Conservation (phyloP, 164 flowering plant genomes). For the Magnolia kwangsiensis region DNA sequence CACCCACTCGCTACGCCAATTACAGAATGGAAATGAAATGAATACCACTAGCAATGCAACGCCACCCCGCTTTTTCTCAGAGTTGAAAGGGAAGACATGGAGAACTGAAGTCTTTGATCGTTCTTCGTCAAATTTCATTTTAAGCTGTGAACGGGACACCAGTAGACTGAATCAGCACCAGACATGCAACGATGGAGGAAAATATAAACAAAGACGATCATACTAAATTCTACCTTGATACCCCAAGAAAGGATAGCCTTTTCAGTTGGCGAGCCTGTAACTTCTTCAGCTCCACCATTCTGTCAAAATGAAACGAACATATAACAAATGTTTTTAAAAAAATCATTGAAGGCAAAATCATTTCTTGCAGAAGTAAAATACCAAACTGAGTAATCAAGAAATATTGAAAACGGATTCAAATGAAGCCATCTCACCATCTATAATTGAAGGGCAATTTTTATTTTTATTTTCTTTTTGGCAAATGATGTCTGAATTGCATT, state of each 20-base stretch:
- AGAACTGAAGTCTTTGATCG: constrained; percentile 52
- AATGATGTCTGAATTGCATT: too few species aligned
- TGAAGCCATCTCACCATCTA: too few species aligned
- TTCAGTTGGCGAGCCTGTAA: constrained; percentile 96
- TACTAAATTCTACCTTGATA: constrained; percentile 40
- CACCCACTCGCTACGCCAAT: neutral
- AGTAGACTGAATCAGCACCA: constrained; percentile 8
- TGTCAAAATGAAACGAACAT: constrained; percentile 15
- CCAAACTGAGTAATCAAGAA: too few species aligned
- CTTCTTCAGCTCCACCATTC: constrained; percentile 62
- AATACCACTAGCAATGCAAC: constrained; percentile 69
- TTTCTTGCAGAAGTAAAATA: too few species aligned
- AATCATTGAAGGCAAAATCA: too few species aligned
- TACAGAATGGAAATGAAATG: neutral
- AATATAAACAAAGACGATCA: neutral
- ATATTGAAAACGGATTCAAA: too few species aligned
- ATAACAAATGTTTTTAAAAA: neutral
- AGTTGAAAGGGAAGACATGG: constrained; percentile 91
- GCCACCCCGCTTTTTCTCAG: constrained; percentile 93
- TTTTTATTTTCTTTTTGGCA: too few species aligned
- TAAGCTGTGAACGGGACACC: constrained; percentile 45
- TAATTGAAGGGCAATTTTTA: too few species aligned
- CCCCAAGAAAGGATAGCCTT: constrained; percentile 92
- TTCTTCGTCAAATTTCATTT: constrained; percentile 68
- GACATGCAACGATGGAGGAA: neutral